Conservation (phyloP, 2,329 filamentous ascomycete genomes). For the Rutstroemia sp. region DNA sequence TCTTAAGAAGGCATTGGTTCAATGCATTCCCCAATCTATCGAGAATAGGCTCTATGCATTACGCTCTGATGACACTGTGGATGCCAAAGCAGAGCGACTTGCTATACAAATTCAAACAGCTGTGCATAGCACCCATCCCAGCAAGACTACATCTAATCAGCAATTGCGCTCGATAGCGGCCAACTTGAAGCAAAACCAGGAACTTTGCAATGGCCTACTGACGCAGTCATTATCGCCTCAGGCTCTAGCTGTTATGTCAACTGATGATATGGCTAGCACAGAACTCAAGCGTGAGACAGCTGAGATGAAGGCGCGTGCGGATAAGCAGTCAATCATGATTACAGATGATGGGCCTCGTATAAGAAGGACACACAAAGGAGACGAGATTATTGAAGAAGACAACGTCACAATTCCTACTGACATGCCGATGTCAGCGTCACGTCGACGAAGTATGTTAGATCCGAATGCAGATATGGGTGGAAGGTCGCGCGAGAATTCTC, state of each 20-base stretch:
- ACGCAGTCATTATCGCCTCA: slow-evolving; percentile 62
- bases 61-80: slow-evolving; percentile 54
- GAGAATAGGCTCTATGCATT: slow-evolving; percentile 58
- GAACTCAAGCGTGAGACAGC: slow-evolving; percentile 75
- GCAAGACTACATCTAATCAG: slow-evolving; percentile 43
- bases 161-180: slow-evolving; percentile 72
- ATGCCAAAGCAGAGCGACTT: slow-evolving; percentile 59
- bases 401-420: slow-evolving; percentile 35
- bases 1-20: slow-evolving; percentile 61
- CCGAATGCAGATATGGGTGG: slow-evolving; percentile 29
- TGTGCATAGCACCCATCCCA: slow-evolving; percentile 48
- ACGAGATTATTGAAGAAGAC: slow-evolving; percentile 80
- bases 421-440: slow-evolving; percentile 22
- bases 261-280: slow-evolving; percentile 85
- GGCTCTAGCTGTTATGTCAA: slow-evolving; percentile 79
- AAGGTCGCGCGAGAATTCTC: slow-evolving; percentile 30
- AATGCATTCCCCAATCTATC: slow-evolving; percentile 58
- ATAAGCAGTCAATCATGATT: slow-evolving; percentile 78
- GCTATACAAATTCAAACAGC: slow-evolving; percentile 76
- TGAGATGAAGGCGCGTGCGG: slow-evolving; percentile 67
- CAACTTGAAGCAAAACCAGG: slow-evolving; percentile 83
- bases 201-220: slow-evolving; percentile 70
- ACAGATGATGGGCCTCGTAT: slow-evolving; percentile 69
- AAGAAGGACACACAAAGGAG: slow-evolving; percentile 87
- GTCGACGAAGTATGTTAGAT: slow-evolving; percentile 34